These are phyloP conservation scores for Ceratocystis papillata DNA, from an alignment of 2,329 filamentous ascomycete species.

Conservation along the genomic window DNA sequence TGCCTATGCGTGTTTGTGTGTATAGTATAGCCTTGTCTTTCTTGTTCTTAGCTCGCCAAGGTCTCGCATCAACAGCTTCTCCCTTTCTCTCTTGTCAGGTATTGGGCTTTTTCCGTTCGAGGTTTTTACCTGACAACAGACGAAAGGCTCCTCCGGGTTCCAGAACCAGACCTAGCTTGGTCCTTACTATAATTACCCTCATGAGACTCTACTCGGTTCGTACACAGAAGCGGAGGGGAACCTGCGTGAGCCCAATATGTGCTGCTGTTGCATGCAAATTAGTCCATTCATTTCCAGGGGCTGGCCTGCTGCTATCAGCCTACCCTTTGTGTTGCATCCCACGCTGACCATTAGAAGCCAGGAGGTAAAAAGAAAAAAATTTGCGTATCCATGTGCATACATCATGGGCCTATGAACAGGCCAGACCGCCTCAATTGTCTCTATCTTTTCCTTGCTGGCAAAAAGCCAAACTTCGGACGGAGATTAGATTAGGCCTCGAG, in stretches of 20 bases:
- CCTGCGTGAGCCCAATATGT: background rate
- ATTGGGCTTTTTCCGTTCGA: too few species aligned
- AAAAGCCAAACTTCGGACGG: slow-evolving; percentile 11
- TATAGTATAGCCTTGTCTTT: background rate
- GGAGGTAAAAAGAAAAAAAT: too few species aligned
- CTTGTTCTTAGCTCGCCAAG: background rate
- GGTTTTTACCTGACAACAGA: background rate
- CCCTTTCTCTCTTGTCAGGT: background rate
- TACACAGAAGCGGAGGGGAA: background rate
- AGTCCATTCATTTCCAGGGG: background rate
- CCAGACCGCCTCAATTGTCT: background rate
- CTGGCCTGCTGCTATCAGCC: background rate
- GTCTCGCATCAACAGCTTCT: background rate
- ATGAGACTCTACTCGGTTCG: background rate
- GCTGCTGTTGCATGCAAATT: background rate
- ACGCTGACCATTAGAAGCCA: background rate
- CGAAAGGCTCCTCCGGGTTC: background rate
- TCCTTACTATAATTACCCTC: slow-evolving; percentile 7
- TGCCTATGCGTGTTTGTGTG: background rate
- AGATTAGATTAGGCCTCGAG: slow-evolving; percentile 8
- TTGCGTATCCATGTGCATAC: background rate
- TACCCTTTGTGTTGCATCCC: background rate
- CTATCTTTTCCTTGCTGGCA: background rate
- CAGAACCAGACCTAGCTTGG: background rate
- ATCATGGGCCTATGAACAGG: background rate